phyloP scores from a whole-genome alignment of 305 asterid genomes.

The Fraxinus velutina region DNA sequence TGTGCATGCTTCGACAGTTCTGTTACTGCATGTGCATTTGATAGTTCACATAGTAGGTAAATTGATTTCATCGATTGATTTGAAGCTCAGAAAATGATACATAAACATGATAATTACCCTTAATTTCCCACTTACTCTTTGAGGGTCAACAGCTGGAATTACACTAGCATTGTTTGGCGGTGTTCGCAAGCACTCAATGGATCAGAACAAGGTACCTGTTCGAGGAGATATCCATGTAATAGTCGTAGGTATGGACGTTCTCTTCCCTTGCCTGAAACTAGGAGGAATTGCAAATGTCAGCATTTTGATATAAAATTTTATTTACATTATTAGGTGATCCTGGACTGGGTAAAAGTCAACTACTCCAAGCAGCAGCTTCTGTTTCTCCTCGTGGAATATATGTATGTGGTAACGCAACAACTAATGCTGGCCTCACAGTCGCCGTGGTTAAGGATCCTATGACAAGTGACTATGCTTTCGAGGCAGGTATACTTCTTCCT shows the following conservation, averaged over 20 bases:
- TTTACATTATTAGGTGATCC: conserved; percentile 69
- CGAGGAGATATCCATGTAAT: conserved; percentile 94
- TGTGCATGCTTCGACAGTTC: conserved; percentile 14
- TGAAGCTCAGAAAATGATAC: conserved; percentile 12
- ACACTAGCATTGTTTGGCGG: conserved; percentile 84
- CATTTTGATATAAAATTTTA: conserved; percentile 16
- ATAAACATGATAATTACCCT: neutral
- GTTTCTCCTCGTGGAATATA: conserved; percentile 97
- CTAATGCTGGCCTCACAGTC: conserved; percentile 96
- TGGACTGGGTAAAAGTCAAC: conserved; percentile 96
- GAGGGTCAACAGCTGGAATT: conserved; percentile 69
- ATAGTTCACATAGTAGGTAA: conserved; percentile 14
- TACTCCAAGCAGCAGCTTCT: conserved; percentile 96
- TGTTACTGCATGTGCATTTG: conserved; percentile 21
- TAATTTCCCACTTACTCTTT: conserved; percentile 14
- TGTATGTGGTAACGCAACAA: conserved; percentile 97
- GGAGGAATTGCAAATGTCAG: conserved; percentile 19
- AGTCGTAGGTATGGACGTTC: conserved; percentile 64
- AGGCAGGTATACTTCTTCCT: conserved; percentile 68
- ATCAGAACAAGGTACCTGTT: conserved; percentile 96
- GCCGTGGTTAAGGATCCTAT: conserved; percentile 92
- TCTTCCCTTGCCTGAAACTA: conserved; percentile 22
- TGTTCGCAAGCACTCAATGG: conserved; percentile 88
- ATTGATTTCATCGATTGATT: conserved; percentile 13
- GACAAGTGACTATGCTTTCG: conserved; percentile 95